Base-by-base conservation (phyloP, 345 rosid genomes). In the Combretum micranthum region DNA sequence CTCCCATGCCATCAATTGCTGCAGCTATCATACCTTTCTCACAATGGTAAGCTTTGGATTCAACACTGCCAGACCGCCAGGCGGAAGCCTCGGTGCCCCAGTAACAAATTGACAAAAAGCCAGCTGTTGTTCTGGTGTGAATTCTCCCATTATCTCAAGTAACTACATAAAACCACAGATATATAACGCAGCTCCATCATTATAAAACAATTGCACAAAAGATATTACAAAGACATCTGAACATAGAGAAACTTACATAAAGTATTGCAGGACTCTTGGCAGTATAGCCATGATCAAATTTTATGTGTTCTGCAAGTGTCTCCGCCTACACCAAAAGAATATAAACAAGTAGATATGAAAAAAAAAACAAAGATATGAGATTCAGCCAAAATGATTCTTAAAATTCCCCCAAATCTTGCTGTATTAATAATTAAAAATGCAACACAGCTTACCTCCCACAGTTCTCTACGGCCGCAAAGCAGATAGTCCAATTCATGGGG, bases 11-110 rank as follows among this genome's bases (percentile, higher is more conserved):
- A 46, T 17, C 19, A 46, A 46, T 46, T 32, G 39, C 39, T 32
- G 17, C 15, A 20, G 10, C 32, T 7, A 32, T 4, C 39, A 64
- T 87, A 94, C 97, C 97, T 94, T 94, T 75, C 99, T 80, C 64
- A 94, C 99, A 22, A 94, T 94, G 23, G 99, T 94, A 63, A 94
- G 72, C 77, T 87, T 94, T 43, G 99, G 99, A 71, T 83, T 90
- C 50, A 94, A 70, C 58, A 90, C 97, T 1, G 99, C 97, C 71
- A 94, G 67, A 57, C 99, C 97, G 56, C 99, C 99, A 25, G 97
- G 96, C 48, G 97, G 99, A 69, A 94, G 88, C 71, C 97, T 77
- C n/a, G 97, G 97, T 56, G 97, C 99, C 61, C 99, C 99, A 15
- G 99, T 94, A 42, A 94, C 97, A 71, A 90, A 94, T 53, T 87